A percentile compares a stretch with the other conserved stretches of the same genome.
These are phyloP conservation scores for Sporobolomyces roseus DNA, from an alignment of 768 basidiomycete species.

Conservation along the genomic window DNA sequence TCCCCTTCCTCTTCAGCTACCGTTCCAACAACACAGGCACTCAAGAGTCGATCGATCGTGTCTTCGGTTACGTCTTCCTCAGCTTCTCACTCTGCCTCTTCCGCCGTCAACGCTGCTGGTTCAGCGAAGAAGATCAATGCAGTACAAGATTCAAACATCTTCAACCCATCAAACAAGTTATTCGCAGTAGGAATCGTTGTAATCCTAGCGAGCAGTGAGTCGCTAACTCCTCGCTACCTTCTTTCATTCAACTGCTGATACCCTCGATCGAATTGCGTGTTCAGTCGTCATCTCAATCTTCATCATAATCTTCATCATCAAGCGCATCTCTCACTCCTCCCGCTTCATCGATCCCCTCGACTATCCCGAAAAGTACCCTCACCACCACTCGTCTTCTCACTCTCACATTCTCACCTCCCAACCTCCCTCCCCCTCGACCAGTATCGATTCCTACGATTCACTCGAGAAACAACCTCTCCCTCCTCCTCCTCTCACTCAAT, in stretches of 20 bases:
- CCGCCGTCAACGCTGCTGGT: neutral
- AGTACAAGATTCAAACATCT: slow-evolving; percentile 10
- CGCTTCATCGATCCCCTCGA: slow-evolving; percentile 31
- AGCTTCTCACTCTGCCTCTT: no score
- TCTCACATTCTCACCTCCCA: no score
- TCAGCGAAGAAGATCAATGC: neutral
- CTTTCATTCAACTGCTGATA: neutral
- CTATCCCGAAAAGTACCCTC: slow-evolving; percentile 21
- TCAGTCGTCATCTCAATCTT: slow-evolving; percentile 28
- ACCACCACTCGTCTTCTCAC: neutral
- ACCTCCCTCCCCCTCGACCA: no score
- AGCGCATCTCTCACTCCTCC: slow-evolving; percentile 10
- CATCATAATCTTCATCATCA: slow-evolving; percentile 13
- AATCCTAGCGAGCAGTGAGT: slow-evolving; percentile 31
- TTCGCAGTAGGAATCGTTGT: slow-evolving; percentile 24
- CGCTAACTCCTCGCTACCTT: neutral
- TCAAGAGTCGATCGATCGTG: neutral
- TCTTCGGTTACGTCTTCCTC: no score
- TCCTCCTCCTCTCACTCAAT: no score
- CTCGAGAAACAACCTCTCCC: no score
- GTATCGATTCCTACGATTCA: no score
- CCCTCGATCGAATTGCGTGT: no score
- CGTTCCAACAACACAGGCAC: neutral
- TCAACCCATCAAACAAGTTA: slow-evolving; percentile 12
- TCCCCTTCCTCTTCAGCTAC: neutral